Conservation (phyloP, 331 rosid genomes). For the Malus hybrid region DNA sequence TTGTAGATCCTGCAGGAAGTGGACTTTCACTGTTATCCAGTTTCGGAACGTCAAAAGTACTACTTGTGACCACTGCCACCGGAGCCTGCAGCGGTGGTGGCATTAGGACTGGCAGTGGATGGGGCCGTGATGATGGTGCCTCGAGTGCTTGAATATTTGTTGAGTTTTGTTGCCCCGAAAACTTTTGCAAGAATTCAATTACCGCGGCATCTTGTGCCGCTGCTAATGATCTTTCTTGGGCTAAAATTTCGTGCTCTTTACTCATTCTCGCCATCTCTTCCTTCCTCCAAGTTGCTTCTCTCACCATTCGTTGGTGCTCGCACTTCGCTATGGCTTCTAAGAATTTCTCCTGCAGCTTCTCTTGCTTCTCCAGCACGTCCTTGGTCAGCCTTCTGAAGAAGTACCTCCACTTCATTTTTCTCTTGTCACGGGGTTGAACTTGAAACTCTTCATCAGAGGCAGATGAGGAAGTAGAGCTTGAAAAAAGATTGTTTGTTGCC, state of each 20-base stretch:
- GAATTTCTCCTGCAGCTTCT: slow-evolving; percentile 69
- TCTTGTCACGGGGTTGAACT: slow-evolving; percentile 38
- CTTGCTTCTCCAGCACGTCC: slow-evolving; percentile 75
- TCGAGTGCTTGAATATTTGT: neutral
- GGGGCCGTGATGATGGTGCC: neutral
- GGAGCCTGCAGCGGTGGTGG: neutral
- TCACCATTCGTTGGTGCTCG: slow-evolving; percentile 45
- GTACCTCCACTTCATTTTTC: slow-evolving; percentile 72
- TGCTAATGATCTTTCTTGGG: slow-evolving; percentile 58
- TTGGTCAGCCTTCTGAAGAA: slow-evolving; percentile 55
- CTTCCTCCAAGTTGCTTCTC: slow-evolving; percentile 63
- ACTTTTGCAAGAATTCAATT: slow-evolving; percentile 50
- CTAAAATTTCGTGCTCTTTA: slow-evolving; percentile 52
- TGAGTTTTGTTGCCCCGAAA: slow-evolving; percentile 18
- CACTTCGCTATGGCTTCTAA: slow-evolving; percentile 59
- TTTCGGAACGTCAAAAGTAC: slow-evolving; percentile 14
- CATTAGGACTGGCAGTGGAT: neutral
- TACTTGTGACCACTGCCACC: neutral
- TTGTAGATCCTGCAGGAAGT: slow-evolving; percentile 24
- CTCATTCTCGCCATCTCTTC: slow-evolving; percentile 64
- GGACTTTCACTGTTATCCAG: slow-evolving; percentile 15
- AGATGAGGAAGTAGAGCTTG: slow-evolving; percentile 55
- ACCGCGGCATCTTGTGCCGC: slow-evolving; percentile 74
- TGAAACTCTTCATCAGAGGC: slow-evolving; percentile 73
- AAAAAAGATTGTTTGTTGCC: slow-evolving; percentile 21